Base-by-base conservation (phyloP, 2,329 filamentous ascomycete species). In the Nemania diffusa region DNA sequence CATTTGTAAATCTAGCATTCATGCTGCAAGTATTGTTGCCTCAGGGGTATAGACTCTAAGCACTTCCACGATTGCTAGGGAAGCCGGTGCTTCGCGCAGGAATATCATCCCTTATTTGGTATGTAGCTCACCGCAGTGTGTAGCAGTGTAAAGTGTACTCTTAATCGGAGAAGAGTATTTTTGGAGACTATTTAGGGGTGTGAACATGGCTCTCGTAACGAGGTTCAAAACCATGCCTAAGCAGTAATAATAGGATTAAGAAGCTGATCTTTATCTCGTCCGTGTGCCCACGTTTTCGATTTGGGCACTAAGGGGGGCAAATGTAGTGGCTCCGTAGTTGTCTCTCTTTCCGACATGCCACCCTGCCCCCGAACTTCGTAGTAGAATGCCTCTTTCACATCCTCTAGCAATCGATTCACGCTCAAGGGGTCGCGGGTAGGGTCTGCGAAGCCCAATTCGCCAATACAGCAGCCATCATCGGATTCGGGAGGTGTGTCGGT, bases 271-370 rank as follows among this genome's bases (percentile, higher is more conserved):
- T 26, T 20, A 29, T 59, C 22, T 24, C 60, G 34, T 44, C 51
- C 24, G n/a, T 72, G 66, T 27, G 44, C 58, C 68, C 68, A 66
- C 8, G 46, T 58, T 61, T 76, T 78, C 15, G 71, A 71, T 63
- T 77, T 78, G 55, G 77, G 61, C 8, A 76, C 73, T n/a, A 78
- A 62, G 7, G 72, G 73, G 9, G 76, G 76, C 37, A 74, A 58
- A 60, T 61, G 57, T 2, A 72, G 69, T 24, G 73, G 67, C 34
- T 73, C 74, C 50, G 58, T 58, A n/a, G 67, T 37, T 34, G 69
- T 68, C n/a, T 73, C 60, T 22, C 73, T 74, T 44, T 75, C 72
- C 55, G 66, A 69, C 27, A 63, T 62, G 15, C 44, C 65, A 44
- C 62, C 46, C 13, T 65, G 48, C 7, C 72, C 72, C 2, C 74